Base-by-base conservation (phyloP, 176 grass and related monocot genomes). In the Carex pumila region DNA sequence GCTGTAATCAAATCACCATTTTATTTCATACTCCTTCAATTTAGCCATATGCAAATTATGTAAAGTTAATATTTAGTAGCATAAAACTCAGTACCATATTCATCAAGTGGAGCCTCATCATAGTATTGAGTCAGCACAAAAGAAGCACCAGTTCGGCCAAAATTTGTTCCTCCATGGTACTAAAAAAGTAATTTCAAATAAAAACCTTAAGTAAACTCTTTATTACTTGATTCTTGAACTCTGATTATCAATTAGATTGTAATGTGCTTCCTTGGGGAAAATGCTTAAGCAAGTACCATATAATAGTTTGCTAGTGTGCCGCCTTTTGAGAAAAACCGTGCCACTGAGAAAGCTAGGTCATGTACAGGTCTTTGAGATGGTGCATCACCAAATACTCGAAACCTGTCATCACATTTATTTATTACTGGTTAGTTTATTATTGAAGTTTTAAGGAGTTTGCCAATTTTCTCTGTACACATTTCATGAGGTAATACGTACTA, bases 81-180 rank as follows among this genome's bases (percentile, higher is more conserved):
- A 12, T 39, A 31, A 36, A 39, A 67, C 2, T 5, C 71, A 39
- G 64, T 49, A 98, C 95, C 95, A 77, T 80, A 95, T 89, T 98
- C 95, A 58, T 98, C 95, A 1, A 98, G 86, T 37, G 95, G 92
- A 4, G 92, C 92, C 86, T 98, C 95, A 36, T 98, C 95, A 5
- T 95, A 98, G 83, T 98, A 98, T 62, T 88, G 84, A 41, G 95
- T 90, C 85, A 90, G 91, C 34, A 95, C 86, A 41, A 93, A 98
- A 29, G 92, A 41, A 72, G 92, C 86, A 61, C 89, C 85, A 3
- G 67, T 86, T 62, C 92, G 92, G 76, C 88, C 95, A 81, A 93
- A 93, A 80, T 98, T 98, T 14, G 95, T 98, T 83, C 95, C 92
- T 21, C 95, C 95, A 29, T 98, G 92, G 47, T 98, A 98, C 95